Evolutionary conservation across 1,284 basidiomycete species (phyloP), one percentile per base, ranked within the genome.

Genomic region (Cutaneotrichosporon arboriforme): DNA sequence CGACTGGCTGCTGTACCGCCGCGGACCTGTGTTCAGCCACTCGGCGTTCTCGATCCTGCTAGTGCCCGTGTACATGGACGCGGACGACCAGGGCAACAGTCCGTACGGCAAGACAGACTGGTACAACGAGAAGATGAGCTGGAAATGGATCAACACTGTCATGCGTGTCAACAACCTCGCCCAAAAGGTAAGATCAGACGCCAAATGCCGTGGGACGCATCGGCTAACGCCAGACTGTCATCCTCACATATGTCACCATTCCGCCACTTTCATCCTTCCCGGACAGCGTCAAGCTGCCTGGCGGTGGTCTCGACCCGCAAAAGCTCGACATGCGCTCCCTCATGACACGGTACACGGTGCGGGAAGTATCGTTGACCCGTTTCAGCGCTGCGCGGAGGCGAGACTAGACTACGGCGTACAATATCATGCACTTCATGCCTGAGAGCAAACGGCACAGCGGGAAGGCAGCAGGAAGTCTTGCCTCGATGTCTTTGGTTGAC

Each of bases 131-230:
- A 83, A 86, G 2, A 86, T 87, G 66, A 80, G 84, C 31, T 99
- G 96, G 96, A 83, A 88, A 12, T 97, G 93, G 92, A 82, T 99
- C 36, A 91, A 89, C 72, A 98, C 96, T 2, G 82, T 97, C 55
- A 98, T 97, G 69, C 85, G 96, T 21, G 94, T 98, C 17, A 97
- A 97, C 72, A 86, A 88, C 0, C 91, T 97, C 71, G 96, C 98
- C 2, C 90, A 92, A 77, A 99, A 99, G 83, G 92, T 85, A 42
- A 41, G 73, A 60, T n/a, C n/a, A n/a, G n/a, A n/a, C n/a, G 15
- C 8, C 4, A 31, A 13, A 4, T 21, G 13, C 12, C 22, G 14
- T 22, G 18, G 20, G 21, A 23, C 17, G 8, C 26, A 36, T 4
- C 7, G 8, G 87, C 89, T 18, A 85, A 78, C 4, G 97, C 74